Evolutionary conservation across 805 yeast genomes (phyloP), one percentile per base, ranked within the genome.

Genomic region (Cyberlindnera meyerae): DNA sequence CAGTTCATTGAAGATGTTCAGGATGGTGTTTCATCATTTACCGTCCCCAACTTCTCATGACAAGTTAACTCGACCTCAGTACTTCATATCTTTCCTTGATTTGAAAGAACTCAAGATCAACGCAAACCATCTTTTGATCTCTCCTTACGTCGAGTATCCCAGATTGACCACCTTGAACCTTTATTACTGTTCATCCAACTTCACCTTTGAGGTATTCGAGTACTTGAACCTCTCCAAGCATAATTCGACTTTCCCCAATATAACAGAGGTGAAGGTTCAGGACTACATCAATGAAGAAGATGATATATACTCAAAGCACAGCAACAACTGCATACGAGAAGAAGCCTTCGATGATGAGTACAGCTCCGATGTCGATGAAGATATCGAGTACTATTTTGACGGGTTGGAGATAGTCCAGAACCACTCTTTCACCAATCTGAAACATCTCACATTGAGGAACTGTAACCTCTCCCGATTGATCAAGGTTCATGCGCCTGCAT

Each of bases 311-410:
- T 45, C 48, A 5, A 42, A 24, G 26, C 41, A 40, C 30, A 47
- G 49, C 30, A 45, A 48, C 37, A 43, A 48, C 28, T 47, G 47
- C 27, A 33, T 45, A 9, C 36, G 43, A 16, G 43, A 35, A n/a
- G 41, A 40, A 14, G 52, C 42, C 33, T 54, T 48, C 18, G 60
- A 57, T 14, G 61, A 54, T 27, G 64, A 58, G 13, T 55, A 54
- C 20, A 57, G 58, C 21, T 57, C 58, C 4, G 58, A 56, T 16
- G 45, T 55, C n/a, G 60, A 55, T 18, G 63, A 60, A 39, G 65
- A 63, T 31, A n/a, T n/a, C n/a, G 57, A 51, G 32, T 49, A 64
- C 26, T 63, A 61, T 40, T 61, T 66, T 43, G 64, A 62, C 39
- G 68, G 57, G 0, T 24, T 53, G 15, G 57, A 53, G 36, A 48